Conservation (phyloP, 2,329 filamentous ascomycete genomes). For the Tolypocladium sp. region DNA sequence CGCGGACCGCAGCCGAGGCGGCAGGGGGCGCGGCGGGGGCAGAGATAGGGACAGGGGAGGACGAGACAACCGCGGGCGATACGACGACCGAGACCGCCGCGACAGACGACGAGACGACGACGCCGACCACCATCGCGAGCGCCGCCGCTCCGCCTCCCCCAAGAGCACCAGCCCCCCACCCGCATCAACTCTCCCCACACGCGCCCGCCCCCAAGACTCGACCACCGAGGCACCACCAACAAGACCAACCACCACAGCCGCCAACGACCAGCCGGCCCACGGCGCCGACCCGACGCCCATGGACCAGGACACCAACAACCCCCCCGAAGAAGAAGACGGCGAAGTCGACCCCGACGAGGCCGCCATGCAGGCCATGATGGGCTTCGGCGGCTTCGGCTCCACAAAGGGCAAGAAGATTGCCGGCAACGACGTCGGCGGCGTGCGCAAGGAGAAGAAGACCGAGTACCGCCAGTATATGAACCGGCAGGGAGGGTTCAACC, state of each 20-base stretch:
- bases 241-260: constrained; percentile 6
- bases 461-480: constrained; percentile 98
- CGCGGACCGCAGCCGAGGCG: constrained; percentile 2
- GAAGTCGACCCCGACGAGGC: constrained; percentile 58
- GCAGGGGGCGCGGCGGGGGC: constrained; percentile 9
- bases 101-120: constrained; percentile 16
- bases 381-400: constrained; percentile 74
- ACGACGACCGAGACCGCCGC: constrained; percentile 6
- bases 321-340: constrained; percentile 19
- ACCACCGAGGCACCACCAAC: neutral
- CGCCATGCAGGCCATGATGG: constrained; percentile 80
- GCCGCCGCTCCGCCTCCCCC: constrained; percentile 29
- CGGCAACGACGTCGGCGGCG: constrained; percentile 75
- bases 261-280: constrained; percentile 14
- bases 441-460: constrained; percentile 88
- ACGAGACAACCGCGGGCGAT: constrained; percentile 9
- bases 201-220: constrained; percentile 14
- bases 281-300: constrained; percentile 11
- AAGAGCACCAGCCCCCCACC: constrained; percentile 11
- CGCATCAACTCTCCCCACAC: constrained; percentile 21
- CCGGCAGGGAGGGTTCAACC: constrained; percentile 70
- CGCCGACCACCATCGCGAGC: constrained; percentile 14
- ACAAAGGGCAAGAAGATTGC: constrained; percentile 85
- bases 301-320: constrained; percentile 18
- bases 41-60: constrained; percentile 11